A percentile compares a stretch with the other conserved stretches of the same genome.
phyloP scores from a whole-genome alignment of 805 yeast genomes.

The Metschnikowia henanensis region DNA sequence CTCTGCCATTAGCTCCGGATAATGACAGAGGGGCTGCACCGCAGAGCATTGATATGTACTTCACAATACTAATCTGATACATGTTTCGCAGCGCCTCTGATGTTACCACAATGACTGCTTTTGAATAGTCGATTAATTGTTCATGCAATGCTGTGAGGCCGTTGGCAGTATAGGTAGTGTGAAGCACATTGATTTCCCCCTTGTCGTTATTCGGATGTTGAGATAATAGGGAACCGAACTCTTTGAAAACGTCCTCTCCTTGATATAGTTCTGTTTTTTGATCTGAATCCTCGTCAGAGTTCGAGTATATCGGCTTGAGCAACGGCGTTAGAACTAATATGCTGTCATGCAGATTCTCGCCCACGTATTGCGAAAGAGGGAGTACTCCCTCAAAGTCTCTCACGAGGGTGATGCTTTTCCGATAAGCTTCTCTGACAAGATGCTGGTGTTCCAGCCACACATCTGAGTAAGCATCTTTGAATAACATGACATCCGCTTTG shows the following conservation, averaged over 20 bases:
- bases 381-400: conserved; percentile 51
- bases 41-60: conserved; percentile 55
- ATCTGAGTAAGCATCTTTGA: conserved; percentile 29
- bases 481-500: conserved; percentile 22
- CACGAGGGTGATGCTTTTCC: conserved; percentile 51
- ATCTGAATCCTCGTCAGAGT: conserved; percentile 7
- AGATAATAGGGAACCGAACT: conserved; percentile 46
- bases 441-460: conserved; percentile 43
- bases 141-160: conserved; percentile 58
- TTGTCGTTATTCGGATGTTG: conserved; percentile 33
- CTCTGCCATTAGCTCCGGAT: conserved; percentile 19
- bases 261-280: conserved; percentile 25
- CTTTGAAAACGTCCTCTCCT: conserved; percentile 54
- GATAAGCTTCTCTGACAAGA: conserved; percentile 48
- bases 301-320: conserved; percentile 36
- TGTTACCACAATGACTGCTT: conserved; percentile 52
- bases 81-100: conserved; percentile 60
- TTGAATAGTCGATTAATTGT: conserved; percentile 49
- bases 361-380: conserved; percentile 47
- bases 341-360: conserved; percentile 24
- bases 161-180: conserved; percentile 58
- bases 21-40: conserved; percentile 40
- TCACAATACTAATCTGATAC: conserved; percentile 62
- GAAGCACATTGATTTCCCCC: conserved; percentile 46
- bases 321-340: conserved; percentile 39